Evolutionary conservation across 2,329 filamentous ascomycete genomes (phyloP).

Genomic region (Fusarium guadeloupense): DNA sequence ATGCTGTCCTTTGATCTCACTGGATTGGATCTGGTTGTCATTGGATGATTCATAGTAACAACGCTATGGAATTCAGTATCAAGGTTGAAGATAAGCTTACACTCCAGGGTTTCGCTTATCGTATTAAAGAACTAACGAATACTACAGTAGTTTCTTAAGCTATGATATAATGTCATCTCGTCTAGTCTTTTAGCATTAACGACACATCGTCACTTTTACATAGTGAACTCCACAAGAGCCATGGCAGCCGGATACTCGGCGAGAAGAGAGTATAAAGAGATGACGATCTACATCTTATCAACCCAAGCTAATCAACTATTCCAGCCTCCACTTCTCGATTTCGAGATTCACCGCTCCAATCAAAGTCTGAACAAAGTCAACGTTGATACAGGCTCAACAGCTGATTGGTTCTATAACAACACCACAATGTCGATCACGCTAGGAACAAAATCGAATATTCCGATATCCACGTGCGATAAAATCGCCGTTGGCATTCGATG

Average conservation of each 20-base stretch:
- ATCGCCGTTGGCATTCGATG: conserved; percentile 25
- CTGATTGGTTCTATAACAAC: conserved; percentile 13
- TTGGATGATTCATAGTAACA: too few species aligned
- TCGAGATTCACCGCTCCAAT: conserved; percentile 13
- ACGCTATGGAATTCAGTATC: too few species aligned
- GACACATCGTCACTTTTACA: too few species aligned
- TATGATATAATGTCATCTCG: too few species aligned
- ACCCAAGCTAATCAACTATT: neutral
- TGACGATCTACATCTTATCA: neutral
- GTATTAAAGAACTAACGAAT: too few species aligned
- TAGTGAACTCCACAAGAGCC: too few species aligned
- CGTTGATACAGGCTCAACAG: neutral
- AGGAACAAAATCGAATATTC: neutral
- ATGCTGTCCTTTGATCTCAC: too few species aligned
- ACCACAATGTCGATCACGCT: conserved; percentile 13
- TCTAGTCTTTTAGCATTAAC: too few species aligned
- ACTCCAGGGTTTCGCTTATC: too few species aligned
- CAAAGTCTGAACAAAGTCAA: neutral
- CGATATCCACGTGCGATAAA: conserved; percentile 20
- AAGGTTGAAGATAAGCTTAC: too few species aligned
- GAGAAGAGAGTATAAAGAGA: neutral
- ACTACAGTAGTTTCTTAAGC: too few species aligned
- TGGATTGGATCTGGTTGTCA: too few species aligned
- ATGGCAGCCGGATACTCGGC: neutral
- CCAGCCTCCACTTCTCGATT: conserved; percentile 4